phyloP scores from a whole-genome alignment of 2,329 filamentous ascomycete species.

The Pestalotiopsis sp. region DNA sequence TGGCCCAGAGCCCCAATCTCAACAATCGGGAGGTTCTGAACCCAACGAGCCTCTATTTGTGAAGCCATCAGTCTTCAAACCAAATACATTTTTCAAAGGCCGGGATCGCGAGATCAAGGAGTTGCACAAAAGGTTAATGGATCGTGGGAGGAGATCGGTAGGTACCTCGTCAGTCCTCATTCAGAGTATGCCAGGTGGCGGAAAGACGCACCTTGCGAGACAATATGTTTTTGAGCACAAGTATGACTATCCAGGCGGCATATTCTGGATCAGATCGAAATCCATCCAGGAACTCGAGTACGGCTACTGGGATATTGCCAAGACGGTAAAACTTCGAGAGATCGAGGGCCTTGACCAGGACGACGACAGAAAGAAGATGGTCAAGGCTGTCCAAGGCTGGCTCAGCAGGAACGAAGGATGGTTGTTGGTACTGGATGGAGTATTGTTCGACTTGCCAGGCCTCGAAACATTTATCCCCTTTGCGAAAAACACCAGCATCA shows the following conservation, averaged over 20 bases:
- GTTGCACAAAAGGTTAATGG: slow-evolving; percentile 62
- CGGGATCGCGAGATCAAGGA: slow-evolving; percentile 59
- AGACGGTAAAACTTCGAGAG: slow-evolving; percentile 53
- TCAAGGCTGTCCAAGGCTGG: slow-evolving; percentile 63
- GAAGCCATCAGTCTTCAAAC: slow-evolving; percentile 58
- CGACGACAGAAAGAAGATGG: slow-evolving; percentile 48
- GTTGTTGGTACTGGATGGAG: slow-evolving; percentile 69
- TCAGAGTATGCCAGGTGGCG: slow-evolving; percentile 65
- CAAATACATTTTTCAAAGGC: slow-evolving; percentile 61
- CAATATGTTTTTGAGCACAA: slow-evolving; percentile 67
- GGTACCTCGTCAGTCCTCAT: slow-evolving; percentile 67
- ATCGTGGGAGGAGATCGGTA: slow-evolving; percentile 54
- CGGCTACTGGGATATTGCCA: slow-evolving; percentile 68
- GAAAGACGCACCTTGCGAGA: slow-evolving; percentile 70
- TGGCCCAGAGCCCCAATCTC: slow-evolving; percentile 30
- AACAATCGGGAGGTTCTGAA: slow-evolving; percentile 28
- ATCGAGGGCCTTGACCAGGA: slow-evolving; percentile 39
- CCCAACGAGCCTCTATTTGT: slow-evolving; percentile 37
- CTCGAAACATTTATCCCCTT: slow-evolving; percentile 68
- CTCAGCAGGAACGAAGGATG: slow-evolving; percentile 63
- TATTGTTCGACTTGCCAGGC: slow-evolving; percentile 61
- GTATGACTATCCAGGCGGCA: slow-evolving; percentile 62
- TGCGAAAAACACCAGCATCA: slow-evolving; percentile 62
- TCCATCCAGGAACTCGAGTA: slow-evolving; percentile 59
- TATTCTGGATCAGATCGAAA: slow-evolving; percentile 72